Conservation (phyloP, 768 basidiomycete species). For the Trametes cingulata region DNA sequence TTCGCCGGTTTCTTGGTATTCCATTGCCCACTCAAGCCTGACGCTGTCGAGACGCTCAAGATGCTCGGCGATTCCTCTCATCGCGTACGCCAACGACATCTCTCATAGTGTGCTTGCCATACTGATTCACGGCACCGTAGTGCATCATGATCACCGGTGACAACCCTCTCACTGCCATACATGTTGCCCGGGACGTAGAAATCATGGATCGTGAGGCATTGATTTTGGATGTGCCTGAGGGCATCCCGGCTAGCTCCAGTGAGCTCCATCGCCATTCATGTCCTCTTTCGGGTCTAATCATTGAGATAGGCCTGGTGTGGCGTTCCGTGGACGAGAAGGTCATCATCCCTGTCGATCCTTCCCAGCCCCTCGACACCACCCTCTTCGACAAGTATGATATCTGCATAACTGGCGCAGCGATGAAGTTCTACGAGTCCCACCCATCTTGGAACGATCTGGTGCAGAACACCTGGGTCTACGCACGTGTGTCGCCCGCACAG, state of each 20-base stretch:
- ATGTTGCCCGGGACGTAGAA: slow-evolving; percentile 95
- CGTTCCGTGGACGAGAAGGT: slow-evolving; percentile 91
- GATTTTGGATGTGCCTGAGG: slow-evolving; percentile 75
- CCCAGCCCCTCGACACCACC: slow-evolving; percentile 71
- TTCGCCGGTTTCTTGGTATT: slow-evolving; percentile 99
- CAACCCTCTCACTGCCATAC: slow-evolving; percentile 94
- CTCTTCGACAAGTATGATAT: slow-evolving; percentile 91
- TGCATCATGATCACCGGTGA: slow-evolving; percentile 99
- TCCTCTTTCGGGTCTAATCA: not conserved
- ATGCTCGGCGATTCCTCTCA: slow-evolving; percentile 97
- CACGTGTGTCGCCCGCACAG: slow-evolving; percentile 92
- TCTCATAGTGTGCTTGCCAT: not conserved
- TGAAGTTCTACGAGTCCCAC: slow-evolving; percentile 79
- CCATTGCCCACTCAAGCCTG: slow-evolving; percentile 95
- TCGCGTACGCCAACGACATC: slow-evolving; percentile 58
- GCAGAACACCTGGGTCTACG: slow-evolving; percentile 97
- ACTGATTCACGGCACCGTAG: slow-evolving; percentile 41
- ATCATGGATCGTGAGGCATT: slow-evolving; percentile 95
- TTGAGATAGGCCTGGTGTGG: slow-evolving; percentile 77
- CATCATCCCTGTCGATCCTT: slow-evolving; percentile 82
- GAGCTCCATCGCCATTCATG: slow-evolving; percentile 29
- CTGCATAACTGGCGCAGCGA: slow-evolving; percentile 92
- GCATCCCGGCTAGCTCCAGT: slow-evolving; percentile 76
- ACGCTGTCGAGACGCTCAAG: slow-evolving; percentile 87
- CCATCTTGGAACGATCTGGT: slow-evolving; percentile 81